Evolutionary conservation across 2,329 filamentous ascomycete species (phyloP).

Genomic region (Clathrospora elynae): DNA sequence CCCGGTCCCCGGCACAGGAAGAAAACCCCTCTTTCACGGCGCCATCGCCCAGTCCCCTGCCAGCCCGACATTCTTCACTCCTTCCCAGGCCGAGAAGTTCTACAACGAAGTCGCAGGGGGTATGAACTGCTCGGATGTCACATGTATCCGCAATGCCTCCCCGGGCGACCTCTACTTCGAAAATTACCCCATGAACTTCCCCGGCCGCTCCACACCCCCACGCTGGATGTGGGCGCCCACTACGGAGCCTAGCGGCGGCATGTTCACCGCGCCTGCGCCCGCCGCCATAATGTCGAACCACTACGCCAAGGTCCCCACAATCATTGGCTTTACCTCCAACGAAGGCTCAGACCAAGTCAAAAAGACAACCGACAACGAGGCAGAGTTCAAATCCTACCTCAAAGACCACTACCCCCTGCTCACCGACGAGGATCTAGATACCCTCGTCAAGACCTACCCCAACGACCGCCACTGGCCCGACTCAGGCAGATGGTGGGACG

Average conservation of each 20-base stretch:
- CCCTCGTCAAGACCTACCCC: constrained; percentile 35
- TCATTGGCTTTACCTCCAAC: constrained; percentile 43
- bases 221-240: constrained; percentile 47
- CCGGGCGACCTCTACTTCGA: constrained; percentile 41
- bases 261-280: constrained; percentile 38
- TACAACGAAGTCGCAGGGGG: constrained; percentile 39
- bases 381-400: constrained; percentile 43
- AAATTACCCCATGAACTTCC: constrained; percentile 44
- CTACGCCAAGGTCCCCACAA: constrained; percentile 40
- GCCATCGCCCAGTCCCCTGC: constrained; percentile 41
- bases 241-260: constrained; percentile 35
- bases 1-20: constrained; percentile 34
- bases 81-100: constrained; percentile 39
- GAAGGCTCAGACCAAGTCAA: constrained; percentile 51
- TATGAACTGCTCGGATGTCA: constrained; percentile 39
- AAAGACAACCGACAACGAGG: constrained; percentile 45
- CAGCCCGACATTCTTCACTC: constrained; percentile 42
- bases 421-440: constrained; percentile 56
- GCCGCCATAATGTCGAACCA: constrained; percentile 34
- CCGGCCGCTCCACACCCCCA: constrained; percentile 37
- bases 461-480: constrained; percentile 45
- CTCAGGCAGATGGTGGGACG: constrained; percentile 41
- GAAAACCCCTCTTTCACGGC: constrained; percentile 40
- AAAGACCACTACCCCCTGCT: constrained; percentile 54
- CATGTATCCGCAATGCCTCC: constrained; percentile 35